Percentiles rank a stretch among this genome's conserved stretches.
Evolutionary conservation across 2,329 filamentous ascomycete genomes (phyloP).

Genomic region (Pseudopyricularia javanii): DNA sequence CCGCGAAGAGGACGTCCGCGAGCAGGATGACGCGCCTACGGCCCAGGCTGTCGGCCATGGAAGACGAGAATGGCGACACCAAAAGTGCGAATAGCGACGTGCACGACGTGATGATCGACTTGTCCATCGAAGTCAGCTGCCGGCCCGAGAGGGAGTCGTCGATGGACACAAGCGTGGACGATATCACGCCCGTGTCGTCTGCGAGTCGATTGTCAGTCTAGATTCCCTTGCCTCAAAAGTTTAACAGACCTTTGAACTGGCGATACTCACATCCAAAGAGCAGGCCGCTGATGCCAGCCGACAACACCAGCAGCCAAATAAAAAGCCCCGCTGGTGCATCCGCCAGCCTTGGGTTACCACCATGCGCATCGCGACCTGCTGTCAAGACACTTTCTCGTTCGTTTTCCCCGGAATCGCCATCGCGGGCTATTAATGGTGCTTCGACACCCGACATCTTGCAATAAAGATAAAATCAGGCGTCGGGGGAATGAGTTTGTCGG

Average conservation of each 20-base stretch:
- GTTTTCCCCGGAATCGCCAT: too few relatives aligned
- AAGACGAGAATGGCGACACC: constrained; percentile 49
- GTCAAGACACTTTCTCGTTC: too few relatives aligned
- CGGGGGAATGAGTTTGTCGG: too few relatives aligned
- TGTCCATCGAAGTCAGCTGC: constrained; percentile 49
- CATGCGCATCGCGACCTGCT: too few relatives aligned
- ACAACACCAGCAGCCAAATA: constrained; percentile 49
- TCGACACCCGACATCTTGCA: too few relatives aligned
- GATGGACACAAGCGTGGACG: constrained; percentile 54
- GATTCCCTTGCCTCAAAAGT: too few relatives aligned
- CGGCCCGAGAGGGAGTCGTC: constrained; percentile 44
- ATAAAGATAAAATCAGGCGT: too few relatives aligned
- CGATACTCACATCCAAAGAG: constrained; percentile 54
- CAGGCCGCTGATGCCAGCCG: constrained; percentile 54
- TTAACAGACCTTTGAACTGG: too few relatives aligned
- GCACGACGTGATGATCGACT: constrained; percentile 58
- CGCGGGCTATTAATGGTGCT: too few relatives aligned
- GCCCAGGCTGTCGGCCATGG: constrained; percentile 50
- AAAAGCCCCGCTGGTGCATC: constrained; percentile 30
- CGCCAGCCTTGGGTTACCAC: not conserved
- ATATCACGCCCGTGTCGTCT: constrained; percentile 60
- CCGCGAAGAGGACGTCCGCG: constrained; percentile 54
- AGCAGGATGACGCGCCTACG: constrained; percentile 50
- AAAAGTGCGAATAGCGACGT: constrained; percentile 55
- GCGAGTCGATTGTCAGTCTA: constrained; percentile 2